These are phyloP conservation scores for Melaleuca quinquenervia DNA, from an alignment of 345 rosid species.

Conservation along the genomic window DNA sequence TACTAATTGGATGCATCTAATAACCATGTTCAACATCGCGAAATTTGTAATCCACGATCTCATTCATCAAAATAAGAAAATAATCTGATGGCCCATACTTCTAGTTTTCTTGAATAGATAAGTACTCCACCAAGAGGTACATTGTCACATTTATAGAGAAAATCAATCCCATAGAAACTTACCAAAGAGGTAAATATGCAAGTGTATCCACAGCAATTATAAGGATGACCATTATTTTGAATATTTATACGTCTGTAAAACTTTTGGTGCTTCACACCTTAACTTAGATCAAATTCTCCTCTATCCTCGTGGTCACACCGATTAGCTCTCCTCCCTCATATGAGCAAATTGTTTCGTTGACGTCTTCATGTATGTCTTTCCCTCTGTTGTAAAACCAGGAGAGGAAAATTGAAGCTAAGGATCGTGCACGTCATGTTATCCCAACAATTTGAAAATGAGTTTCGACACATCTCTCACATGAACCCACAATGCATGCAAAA, in stretches of 20 bases:
- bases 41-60: neutral
- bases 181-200: neutral
- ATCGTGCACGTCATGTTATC: neutral
- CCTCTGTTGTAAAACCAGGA: neutral
- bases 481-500: neutral
- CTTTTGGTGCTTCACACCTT: neutral
- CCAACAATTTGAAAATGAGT: neutral
- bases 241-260: neutral
- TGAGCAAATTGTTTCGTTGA: neutral
- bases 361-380: neutral
- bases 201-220: neutral
- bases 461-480: neutral
- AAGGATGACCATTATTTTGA: neutral
- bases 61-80: no score
- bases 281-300: neutral
- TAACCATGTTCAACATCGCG: neutral
- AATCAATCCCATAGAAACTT: neutral
- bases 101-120: neutral
- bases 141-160: neutral
- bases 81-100: no score
- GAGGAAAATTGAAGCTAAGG: neutral
- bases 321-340: neutral
- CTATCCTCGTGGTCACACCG: neutral
- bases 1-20: neutral
- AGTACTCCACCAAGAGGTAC: neutral